Percentiles rank a stretch among this genome's conserved stretches.
phyloP scores from a whole-genome alignment of 805 yeast genomes.

The Myxozyma melibiosi region DNA sequence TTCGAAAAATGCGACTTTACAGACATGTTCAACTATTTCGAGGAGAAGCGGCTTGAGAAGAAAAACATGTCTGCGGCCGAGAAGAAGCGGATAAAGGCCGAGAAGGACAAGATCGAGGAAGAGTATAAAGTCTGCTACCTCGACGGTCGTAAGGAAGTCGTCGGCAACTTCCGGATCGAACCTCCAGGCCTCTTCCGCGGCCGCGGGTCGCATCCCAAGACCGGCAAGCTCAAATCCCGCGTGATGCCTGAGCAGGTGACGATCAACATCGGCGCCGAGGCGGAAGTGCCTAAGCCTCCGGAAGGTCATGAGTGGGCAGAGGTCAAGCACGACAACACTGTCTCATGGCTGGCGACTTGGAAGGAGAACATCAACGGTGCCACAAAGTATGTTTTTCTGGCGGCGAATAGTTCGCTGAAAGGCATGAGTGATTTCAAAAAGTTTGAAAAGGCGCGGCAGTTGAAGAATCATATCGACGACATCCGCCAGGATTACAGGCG shows the following conservation, averaged over 20 bases:
- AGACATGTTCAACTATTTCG: constrained; percentile 72
- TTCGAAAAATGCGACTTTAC: constrained; percentile 78
- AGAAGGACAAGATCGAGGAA: constrained; percentile 75
- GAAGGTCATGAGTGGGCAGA: constrained; percentile 91
- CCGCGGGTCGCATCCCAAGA: constrained; percentile 95
- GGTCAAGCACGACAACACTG: constrained; percentile 82
- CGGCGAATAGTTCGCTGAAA: constrained; percentile 85
- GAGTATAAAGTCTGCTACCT: constrained; percentile 76
- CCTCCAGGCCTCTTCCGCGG: constrained; percentile 97
- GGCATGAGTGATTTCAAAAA: constrained; percentile 90
- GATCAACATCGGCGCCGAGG: constrained; percentile 73
- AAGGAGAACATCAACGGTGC: constrained; percentile 84
- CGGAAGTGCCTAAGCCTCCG: constrained; percentile 78
- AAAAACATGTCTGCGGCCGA: constrained; percentile 70
- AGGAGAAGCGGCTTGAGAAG: constrained; percentile 68
- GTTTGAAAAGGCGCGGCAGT: constrained; percentile 89
- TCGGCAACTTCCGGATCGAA: constrained; percentile 91
- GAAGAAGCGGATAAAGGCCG: constrained; percentile 70
- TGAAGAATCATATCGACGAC: constrained; percentile 67
- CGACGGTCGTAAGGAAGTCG: constrained; percentile 87
- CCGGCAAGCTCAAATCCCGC: constrained; percentile 86
- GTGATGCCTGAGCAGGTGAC: constrained; percentile 89
- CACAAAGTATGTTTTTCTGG: constrained; percentile 86
- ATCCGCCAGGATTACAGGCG: constrained; percentile 75
- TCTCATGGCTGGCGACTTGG: constrained; percentile 98